These are phyloP conservation scores for Malassezia japonica DNA, from an alignment of 1,284 basidiomycete genomes.

Conservation along the genomic window DNA sequence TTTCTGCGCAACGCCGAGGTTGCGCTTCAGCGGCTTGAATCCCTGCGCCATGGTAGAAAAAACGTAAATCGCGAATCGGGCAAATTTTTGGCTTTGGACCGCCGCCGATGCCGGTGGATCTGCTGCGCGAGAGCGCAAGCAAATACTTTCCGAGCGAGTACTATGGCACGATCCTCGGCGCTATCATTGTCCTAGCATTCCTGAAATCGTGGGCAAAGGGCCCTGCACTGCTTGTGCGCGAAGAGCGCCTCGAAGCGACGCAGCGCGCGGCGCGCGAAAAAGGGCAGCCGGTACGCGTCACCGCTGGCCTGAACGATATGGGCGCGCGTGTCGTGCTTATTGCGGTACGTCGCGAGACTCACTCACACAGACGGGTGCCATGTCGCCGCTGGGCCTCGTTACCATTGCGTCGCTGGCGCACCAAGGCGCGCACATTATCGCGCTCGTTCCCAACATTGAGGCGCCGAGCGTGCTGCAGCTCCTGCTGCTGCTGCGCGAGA, in stretches of 20 bases:
- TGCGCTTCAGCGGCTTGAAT: slow-evolving; percentile 17
- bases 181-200: slow-evolving; percentile 17
- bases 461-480: slow-evolving; percentile 24
- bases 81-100: not conserved
- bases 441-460: slow-evolving; percentile 21
- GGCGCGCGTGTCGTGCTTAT: slow-evolving; percentile 28
- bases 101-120: slow-evolving; percentile 31
- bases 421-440: slow-evolving; percentile 36
- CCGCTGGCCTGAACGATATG: slow-evolving; percentile 13
- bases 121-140: slow-evolving; percentile 20
- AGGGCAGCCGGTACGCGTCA: slow-evolving; percentile 4
- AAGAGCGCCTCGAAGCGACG: slow-evolving; percentile 9
- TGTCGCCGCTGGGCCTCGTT: slow-evolving; percentile 34
- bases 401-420: slow-evolving; percentile 28
- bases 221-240: slow-evolving; percentile 21
- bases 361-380: slow-evolving; percentile 21
- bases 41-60: slow-evolving; percentile 14
- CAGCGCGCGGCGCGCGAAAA: slow-evolving; percentile 1
- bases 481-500: slow-evolving; percentile 31
- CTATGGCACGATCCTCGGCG: slow-evolving; percentile 22
- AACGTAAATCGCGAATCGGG: not conserved
- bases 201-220: slow-evolving; percentile 32
- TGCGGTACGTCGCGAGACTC: slow-evolving; percentile 16
- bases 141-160: slow-evolving; percentile 21
- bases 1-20: not conserved